Base-by-base conservation (phyloP, 176 grass and related monocot genomes). In the bread wheat (Triticum aestivum) region DNA sequence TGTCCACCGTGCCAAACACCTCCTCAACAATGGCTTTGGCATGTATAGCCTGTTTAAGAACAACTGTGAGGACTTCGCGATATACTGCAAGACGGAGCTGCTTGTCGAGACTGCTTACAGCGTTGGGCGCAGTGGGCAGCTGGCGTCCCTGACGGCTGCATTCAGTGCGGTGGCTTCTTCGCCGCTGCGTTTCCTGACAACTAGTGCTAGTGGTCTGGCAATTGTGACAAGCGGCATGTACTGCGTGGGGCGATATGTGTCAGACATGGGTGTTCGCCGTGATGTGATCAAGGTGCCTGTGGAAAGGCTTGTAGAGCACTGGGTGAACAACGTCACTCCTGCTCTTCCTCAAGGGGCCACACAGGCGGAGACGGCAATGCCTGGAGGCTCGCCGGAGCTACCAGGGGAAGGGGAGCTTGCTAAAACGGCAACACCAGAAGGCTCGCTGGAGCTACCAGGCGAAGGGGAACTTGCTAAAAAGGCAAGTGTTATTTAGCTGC, bases 31-130 rank as follows among this genome's bases (percentile, higher is more conserved):
- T 2, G 95, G 93, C 5, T 98, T 98, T 18, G 90, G 95, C 9
- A 78, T 82, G 73, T 98, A 98, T 82, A 84, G 73, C 61, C 52
- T 95, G 32, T 98, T 98, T 80, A 95, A 89, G 89, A 98, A 98
- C 86, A 98, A 95, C 74, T 98, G 95, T 0, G 95, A 98, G 89
- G 95, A 95, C 80, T 98, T 98, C 3, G 93, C 95, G 0, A 95
- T 98, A 35, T 98, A 95, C 82, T 98, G 89, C 86, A 98, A 98
- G 88, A 98, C 95, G 0, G 93, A 93, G 3, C 74, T 98, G 73
- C 91, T 98, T 12, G 88, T 98, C 4, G 89, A 87, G 81, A 94
- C 94, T 2, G 67, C 68, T 29, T 94, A 86, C 81, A 93, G 93
- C 3, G 89, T 95, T 12, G 95, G 95, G 11, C 82, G 90, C n/a